These are phyloP conservation scores for Xylogone sp. DNA, from an alignment of 2,329 filamentous ascomycete genomes.

Conservation along the genomic window DNA sequence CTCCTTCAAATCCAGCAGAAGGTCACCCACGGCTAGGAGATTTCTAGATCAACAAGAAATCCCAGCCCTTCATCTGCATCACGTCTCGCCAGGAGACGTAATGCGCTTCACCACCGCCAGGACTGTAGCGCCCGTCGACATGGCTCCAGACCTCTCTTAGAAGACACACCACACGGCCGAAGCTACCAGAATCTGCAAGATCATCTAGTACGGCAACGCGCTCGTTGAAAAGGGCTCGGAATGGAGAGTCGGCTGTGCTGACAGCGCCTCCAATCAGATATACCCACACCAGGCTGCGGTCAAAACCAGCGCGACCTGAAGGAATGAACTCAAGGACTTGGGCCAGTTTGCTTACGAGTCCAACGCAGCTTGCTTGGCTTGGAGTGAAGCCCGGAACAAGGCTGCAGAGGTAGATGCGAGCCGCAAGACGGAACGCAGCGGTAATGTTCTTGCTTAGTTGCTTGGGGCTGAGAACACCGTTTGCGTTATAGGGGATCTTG, in stretches of 20 bases:
- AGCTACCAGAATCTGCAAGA: slow-evolving; percentile 74
- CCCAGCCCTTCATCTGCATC: slow-evolving; percentile 89
- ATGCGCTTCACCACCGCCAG: slow-evolving; percentile 41
- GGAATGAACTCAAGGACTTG: slow-evolving; percentile 79
- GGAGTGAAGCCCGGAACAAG: slow-evolving; percentile 85
- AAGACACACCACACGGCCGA: slow-evolving; percentile 76
- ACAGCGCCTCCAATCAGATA: slow-evolving; percentile 82
- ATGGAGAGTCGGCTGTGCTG: slow-evolving; percentile 66
- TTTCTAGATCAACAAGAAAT: slow-evolving; percentile 79
- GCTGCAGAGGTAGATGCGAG: slow-evolving; percentile 94
- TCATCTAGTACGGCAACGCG: slow-evolving; percentile 73
- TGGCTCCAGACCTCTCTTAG: slow-evolving; percentile 78
- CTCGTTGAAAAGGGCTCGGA: slow-evolving; percentile 75
- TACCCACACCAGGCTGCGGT: slow-evolving; percentile 90
- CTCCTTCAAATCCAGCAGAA: slow-evolving; percentile 16
- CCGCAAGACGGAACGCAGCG: slow-evolving; percentile 83
- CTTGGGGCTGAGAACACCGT: slow-evolving; percentile 74
- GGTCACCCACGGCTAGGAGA: slow-evolving; percentile 2
- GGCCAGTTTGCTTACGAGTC: slow-evolving; percentile 74
- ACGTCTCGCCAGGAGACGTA: slow-evolving; percentile 92
- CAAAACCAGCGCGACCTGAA: slow-evolving; percentile 74
- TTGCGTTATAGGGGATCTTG: slow-evolving; percentile 60
- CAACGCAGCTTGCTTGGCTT: slow-evolving; percentile 67
- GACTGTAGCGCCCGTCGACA: slow-evolving; percentile 54
- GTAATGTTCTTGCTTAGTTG: slow-evolving; percentile 88